Percentiles rank a stretch among this genome's conserved stretches.
These are phyloP conservation scores for Dictyostelium brefeldianum DNA, from an alignment of 78 protist genomes.

Conservation along the genomic window DNA sequence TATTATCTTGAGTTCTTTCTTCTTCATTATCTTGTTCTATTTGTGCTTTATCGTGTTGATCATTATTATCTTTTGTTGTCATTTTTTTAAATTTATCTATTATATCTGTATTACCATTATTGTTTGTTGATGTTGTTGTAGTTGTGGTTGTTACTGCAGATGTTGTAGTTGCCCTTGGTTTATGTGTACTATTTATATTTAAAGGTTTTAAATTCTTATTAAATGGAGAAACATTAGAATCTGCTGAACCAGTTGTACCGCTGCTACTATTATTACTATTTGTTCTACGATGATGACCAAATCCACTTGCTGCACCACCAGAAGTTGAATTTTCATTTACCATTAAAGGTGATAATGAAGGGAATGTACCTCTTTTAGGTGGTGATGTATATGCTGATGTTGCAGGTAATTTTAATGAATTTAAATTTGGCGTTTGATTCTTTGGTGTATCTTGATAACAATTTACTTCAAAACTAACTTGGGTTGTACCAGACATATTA, in stretches of 20 bases:
- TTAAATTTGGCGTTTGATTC: background rate
- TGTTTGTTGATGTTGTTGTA: background rate
- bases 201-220: background rate
- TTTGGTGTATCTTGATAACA: slow-evolving; percentile 37
- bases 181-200: background rate
- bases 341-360: background rate
- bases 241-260: background rate
- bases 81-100: background rate
- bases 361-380: background rate
- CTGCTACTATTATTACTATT: background rate
- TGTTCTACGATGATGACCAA: slow-evolving; percentile 12
- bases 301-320: background rate
- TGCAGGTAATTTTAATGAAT: background rate
- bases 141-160: background rate
- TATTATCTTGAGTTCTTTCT: background rate
- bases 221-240: no score
- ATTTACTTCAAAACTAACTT: slow-evolving; percentile 30
- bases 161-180: background rate
- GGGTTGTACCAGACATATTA: background rate
- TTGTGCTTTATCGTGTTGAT: background rate
- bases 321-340: background rate
- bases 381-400: background rate
- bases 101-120: background rate
- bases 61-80: background rate
- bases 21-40: background rate